Conservation (phyloP, 306 rosid species). For the Malus sylvestris region DNA sequence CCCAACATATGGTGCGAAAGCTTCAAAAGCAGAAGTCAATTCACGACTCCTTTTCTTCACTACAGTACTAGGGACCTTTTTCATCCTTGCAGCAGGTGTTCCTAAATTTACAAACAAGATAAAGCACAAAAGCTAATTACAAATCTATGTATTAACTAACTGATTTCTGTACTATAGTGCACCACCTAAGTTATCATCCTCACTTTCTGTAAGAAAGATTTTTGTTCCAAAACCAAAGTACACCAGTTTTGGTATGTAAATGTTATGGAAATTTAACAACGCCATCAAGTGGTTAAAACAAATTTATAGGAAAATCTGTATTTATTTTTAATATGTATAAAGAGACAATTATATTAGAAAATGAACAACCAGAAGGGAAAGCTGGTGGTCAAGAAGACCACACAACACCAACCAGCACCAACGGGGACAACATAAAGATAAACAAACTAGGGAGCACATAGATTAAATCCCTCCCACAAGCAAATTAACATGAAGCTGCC, state of each 20-base stretch:
- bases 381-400: not conserved
- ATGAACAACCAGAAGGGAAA: not conserved
- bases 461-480: too few relatives aligned
- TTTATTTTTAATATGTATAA: not conserved
- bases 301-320: not conserved
- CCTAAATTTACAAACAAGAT: constrained; percentile 36
- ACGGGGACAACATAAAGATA: too few relatives aligned
- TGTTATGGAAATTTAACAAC: too few relatives aligned
- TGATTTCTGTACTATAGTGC: not conserved
- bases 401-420: too few relatives aligned
- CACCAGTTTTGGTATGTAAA: not conserved
- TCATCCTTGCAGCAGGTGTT: constrained; percentile 99
- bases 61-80: constrained; percentile 77
- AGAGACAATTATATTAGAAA: too few relatives aligned
- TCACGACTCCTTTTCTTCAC: constrained; percentile 97
- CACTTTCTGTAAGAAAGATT: not conserved
- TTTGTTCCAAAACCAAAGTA: not conserved
- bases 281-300: not conserved
- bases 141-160: not conserved
- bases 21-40: constrained; percentile 79
- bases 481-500: not conserved
- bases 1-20: constrained; percentile 75
- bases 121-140: not conserved
- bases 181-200: not conserved
- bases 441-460: too few relatives aligned